These are phyloP conservation scores for Antonospora locustae DNA, from an alignment of 371 early-diverging fungal genomes.

Conservation along the genomic window DNA sequence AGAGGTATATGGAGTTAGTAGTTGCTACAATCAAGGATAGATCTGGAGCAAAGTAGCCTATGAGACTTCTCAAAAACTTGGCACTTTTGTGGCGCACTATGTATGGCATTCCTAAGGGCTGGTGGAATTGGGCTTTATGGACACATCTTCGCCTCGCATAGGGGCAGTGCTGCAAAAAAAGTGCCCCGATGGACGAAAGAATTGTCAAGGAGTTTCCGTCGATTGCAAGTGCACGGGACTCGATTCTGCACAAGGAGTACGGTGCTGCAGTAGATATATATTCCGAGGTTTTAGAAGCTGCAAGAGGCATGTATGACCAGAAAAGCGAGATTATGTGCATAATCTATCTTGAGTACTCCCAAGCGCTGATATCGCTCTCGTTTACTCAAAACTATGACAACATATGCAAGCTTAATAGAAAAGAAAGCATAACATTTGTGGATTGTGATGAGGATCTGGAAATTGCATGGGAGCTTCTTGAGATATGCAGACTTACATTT, in stretches of 20 bases:
- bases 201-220: constrained; percentile 15
- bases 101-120: no score
- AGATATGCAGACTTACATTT: constrained; percentile 23
- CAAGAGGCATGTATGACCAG: constrained; percentile 4
- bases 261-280: constrained; percentile 17
- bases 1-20: no score
- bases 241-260: constrained; percentile 27
- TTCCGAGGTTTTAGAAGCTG: constrained; percentile 7
- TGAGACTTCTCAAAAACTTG: no score
- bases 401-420: no score
- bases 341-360: constrained; percentile 31
- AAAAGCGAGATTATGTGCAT: constrained; percentile 8
- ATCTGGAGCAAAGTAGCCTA: no score
- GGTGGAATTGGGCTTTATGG: no score
- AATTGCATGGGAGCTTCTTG: constrained; percentile 34
- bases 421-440: constrained; percentile 25
- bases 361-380: constrained; percentile 12
- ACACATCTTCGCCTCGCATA: no score
- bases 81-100: no score
- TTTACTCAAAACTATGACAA: constrained; percentile 23
- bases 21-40: no score
- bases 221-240: constrained; percentile 10
- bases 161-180: no score
- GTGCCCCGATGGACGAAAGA: no score
- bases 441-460: constrained; percentile 29